Evolutionary conservation across 345 rosid genomes (phyloP).

Genomic region (Salix viminalis): DNA sequence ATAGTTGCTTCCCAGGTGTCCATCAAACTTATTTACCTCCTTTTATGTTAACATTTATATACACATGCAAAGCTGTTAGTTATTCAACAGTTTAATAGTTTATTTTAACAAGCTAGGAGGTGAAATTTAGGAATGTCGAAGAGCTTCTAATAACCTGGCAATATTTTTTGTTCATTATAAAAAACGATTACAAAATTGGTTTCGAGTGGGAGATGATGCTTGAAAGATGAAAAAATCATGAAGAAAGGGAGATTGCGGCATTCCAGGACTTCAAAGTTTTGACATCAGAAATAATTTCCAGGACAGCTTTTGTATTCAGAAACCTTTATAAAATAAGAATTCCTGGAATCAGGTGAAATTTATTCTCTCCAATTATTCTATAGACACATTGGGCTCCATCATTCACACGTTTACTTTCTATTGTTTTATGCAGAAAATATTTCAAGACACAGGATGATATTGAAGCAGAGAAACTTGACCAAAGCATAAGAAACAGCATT

Average conservation of each 20-base stretch:
- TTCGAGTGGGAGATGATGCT: conserved; percentile 38
- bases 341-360: background rate
- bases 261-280: conserved; percentile 34
- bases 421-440: background rate
- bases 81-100: too few relatives aligned
- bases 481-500: background rate
- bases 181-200: conserved; percentile 33
- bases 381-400: too few relatives aligned
- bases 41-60: too few relatives aligned
- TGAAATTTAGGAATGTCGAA: too few relatives aligned
- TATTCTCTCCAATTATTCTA: conserved; percentile 8
- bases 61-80: too few relatives aligned
- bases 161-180: conserved; percentile 3
- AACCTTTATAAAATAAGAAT: conserved; percentile 13
- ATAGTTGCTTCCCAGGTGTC: background rate
- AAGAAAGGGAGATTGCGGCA: conserved; percentile 37
- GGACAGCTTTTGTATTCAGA: conserved; percentile 49
- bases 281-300: conserved; percentile 46
- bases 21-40: too few relatives aligned
- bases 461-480: conserved; percentile 9
- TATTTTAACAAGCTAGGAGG: too few relatives aligned
- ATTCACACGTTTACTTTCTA: too few relatives aligned
- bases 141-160: too few relatives aligned
- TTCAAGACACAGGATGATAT: conserved; percentile 9
- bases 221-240: conserved; percentile 31